Percentiles rank a stretch among this genome's conserved stretches.
Conservation (phyloP, 768 basidiomycete genomes). For the Lactarius trivialis region DNA sequence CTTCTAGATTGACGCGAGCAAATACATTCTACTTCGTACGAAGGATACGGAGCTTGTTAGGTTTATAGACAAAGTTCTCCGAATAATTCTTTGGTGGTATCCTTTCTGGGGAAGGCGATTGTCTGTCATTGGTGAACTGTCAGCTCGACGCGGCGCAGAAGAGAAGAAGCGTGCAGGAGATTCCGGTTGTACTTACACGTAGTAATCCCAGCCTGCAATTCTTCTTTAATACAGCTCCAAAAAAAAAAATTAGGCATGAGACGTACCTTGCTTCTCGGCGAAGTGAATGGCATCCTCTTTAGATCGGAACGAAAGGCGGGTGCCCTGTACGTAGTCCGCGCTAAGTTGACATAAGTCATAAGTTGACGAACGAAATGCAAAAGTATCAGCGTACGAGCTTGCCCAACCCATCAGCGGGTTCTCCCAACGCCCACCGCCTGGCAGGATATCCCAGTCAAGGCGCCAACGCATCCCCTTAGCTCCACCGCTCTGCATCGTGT, state of each 20-base stretch:
- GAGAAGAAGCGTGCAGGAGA: not conserved
- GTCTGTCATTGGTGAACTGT: constrained; percentile 33
- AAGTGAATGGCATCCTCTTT: constrained; percentile 93
- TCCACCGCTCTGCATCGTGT: constrained; percentile 92
- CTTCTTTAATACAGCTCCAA: constrained; percentile 8
- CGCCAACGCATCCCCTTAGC: constrained; percentile 86
- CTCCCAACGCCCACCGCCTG: constrained; percentile 91
- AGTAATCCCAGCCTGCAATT: constrained; percentile 81
- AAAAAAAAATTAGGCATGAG: not conserved
- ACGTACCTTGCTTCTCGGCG: constrained; percentile 89
- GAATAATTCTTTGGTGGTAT: constrained; percentile 84
- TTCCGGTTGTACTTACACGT: constrained; percentile 53
- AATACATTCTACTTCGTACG: constrained; percentile 75
- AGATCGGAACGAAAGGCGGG: constrained; percentile 71
- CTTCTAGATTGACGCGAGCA: not conserved
- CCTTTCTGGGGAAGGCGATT: constrained; percentile 53
- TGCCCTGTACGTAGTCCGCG: constrained; percentile 95
- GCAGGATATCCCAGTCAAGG: constrained; percentile 90
- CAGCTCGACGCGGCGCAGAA: not conserved
- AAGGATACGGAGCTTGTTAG: constrained; percentile 70
- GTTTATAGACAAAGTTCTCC: constrained; percentile 85
- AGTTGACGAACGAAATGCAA: not conserved
- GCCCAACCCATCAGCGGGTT: constrained; percentile 98
- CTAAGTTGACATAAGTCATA: constrained; percentile 33
- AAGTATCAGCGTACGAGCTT: constrained; percentile 63